phyloP scores from a whole-genome alignment of 2,329 filamentous ascomycete genomes.

The Neopestalotiopsis sp. region DNA sequence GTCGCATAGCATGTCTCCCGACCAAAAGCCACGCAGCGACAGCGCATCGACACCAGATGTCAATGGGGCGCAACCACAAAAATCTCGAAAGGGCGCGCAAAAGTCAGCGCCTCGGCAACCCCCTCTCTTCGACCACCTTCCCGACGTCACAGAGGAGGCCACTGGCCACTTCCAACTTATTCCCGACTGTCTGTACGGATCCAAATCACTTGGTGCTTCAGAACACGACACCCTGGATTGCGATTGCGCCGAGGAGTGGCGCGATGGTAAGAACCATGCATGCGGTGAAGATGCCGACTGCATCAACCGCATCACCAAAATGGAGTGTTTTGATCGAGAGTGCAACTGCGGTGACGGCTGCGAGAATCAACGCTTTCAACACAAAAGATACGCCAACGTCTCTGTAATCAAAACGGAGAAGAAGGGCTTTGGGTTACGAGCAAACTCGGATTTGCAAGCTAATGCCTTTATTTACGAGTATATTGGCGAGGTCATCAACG shows the following conservation, averaged over 20 bases:
- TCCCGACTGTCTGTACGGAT: slow-evolving; percentile 85
- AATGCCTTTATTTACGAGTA: slow-evolving; percentile 98
- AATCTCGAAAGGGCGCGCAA: slow-evolving; percentile 75
- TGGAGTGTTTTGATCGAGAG: slow-evolving; percentile 85
- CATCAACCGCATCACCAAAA: slow-evolving; percentile 97
- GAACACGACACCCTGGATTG: slow-evolving; percentile 92
- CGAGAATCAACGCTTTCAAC: slow-evolving; percentile 94
- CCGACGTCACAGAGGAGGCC: slow-evolving; percentile 80
- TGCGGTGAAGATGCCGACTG: slow-evolving; percentile 97
- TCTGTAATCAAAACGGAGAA: slow-evolving; percentile 98
- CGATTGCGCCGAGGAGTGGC: slow-evolving; percentile 93
- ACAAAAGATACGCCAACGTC: slow-evolving; percentile 86
- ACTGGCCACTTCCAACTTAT: slow-evolving; percentile 80
- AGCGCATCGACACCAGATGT: slow-evolving; percentile 51
- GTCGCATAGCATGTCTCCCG: slow-evolving; percentile 44
- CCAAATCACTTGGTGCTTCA: slow-evolving; percentile 88
- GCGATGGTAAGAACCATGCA: slow-evolving; percentile 76
- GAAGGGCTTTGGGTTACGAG: slow-evolving; percentile 91
- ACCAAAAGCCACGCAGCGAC: slow-evolving; percentile 51
- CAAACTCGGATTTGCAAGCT: slow-evolving; percentile 75
- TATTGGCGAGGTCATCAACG: slow-evolving; percentile 97
- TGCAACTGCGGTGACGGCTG: slow-evolving; percentile 88
- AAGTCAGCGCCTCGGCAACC: slow-evolving; percentile 69
- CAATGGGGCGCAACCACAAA: slow-evolving; percentile 62
- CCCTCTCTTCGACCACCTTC: slow-evolving; percentile 73